Percentiles rank a stretch among this genome's conserved stretches.
Evolutionary conservation across 768 basidiomycete species (phyloP).

Genomic region (Harrya chromipes): DNA sequence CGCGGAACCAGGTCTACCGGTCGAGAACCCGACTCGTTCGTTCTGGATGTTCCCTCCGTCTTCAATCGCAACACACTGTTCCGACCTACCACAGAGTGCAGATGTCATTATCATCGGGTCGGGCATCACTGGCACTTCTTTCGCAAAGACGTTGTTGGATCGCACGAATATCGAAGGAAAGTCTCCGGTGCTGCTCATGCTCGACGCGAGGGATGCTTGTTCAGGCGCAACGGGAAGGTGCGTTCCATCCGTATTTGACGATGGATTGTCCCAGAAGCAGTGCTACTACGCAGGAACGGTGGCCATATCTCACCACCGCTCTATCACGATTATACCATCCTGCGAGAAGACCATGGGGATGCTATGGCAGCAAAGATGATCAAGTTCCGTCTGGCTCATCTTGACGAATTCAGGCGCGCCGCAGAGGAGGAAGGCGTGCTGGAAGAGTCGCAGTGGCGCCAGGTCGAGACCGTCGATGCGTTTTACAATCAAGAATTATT

Average conservation of each 20-base stretch:
- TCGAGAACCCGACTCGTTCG: constrained; percentile 48
- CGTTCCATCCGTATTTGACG: constrained; percentile 7
- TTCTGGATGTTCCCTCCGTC: constrained; percentile 64
- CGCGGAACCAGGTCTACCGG: constrained; percentile 55
- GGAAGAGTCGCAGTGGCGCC: constrained; percentile 52
- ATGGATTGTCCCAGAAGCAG: background rate
- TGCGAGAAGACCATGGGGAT: constrained; percentile 47
- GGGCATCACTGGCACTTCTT: constrained; percentile 69
- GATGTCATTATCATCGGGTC: constrained; percentile 74
- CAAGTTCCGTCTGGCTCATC: constrained; percentile 59
- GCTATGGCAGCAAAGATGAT: constrained; percentile 50
- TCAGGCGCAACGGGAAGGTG: constrained; percentile 74
- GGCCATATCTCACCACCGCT: constrained; percentile 62
- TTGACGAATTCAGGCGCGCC: constrained; percentile 43
- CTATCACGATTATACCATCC: constrained; percentile 53
- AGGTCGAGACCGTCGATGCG: constrained; percentile 58
- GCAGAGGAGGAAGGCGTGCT: constrained; percentile 54
- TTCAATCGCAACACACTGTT: constrained; percentile 40
- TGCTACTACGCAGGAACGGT: constrained; percentile 49
- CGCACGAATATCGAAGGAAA: constrained; percentile 24
- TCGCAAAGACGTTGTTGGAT: constrained; percentile 54
- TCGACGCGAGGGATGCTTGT: constrained; percentile 78
- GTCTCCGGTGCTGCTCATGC: constrained; percentile 54
- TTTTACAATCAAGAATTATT: constrained; percentile 45
- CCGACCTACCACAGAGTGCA: constrained; percentile 37